Conservation (phyloP, 345 rosid genomes). For the Abelmoschus esculentus region DNA sequence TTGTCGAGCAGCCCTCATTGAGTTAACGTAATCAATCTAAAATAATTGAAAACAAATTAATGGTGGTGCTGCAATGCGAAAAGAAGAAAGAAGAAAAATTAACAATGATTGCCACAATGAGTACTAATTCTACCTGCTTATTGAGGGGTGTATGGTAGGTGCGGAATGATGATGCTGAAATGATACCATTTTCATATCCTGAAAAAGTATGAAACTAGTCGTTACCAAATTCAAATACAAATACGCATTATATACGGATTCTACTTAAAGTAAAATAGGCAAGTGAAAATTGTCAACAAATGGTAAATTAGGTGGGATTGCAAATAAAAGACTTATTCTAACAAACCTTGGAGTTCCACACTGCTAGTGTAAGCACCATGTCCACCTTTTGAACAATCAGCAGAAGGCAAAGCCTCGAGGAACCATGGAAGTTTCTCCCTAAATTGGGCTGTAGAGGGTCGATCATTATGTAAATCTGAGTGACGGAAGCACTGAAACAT, state of each 20-base stretch:
- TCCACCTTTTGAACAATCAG: constrained; percentile 98
- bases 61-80: neutral
- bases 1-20: constrained; percentile 87
- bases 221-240: neutral
- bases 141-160: constrained; percentile 94
- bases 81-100: neutral
- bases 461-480: constrained; percentile 72
- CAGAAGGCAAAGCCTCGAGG: constrained; percentile 86
- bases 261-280: neutral
- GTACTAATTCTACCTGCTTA: constrained; percentile 54
- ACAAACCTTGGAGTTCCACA: constrained; percentile 74
- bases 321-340: constrained; percentile 9
- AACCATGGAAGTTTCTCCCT: constrained; percentile 96
- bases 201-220: constrained; percentile 12
- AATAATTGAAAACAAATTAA: constrained; percentile 12
- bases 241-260: neutral
- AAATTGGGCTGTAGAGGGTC: constrained; percentile 80
- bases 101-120: neutral
- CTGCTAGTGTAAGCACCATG: constrained; percentile 94
- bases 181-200: constrained; percentile 71
- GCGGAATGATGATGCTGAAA: constrained; percentile 95
- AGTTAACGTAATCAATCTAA: constrained; percentile 80
- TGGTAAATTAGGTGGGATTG: neutral
- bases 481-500: constrained; percentile 83
- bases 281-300: no score